phyloP scores from a whole-genome alignment of 805 yeast species.

The Ogataea angusta region DNA sequence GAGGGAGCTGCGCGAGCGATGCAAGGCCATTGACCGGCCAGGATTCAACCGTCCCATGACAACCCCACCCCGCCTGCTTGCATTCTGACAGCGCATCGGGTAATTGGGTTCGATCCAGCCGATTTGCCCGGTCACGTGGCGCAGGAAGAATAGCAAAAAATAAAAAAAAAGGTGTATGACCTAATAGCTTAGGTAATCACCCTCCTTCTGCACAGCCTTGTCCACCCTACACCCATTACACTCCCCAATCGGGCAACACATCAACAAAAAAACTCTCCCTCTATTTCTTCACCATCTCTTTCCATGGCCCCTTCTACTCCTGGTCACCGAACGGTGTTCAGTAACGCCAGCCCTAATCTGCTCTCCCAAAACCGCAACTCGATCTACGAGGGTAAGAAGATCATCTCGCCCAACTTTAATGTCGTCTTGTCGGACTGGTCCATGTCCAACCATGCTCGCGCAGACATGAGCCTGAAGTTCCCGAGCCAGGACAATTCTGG shows the following conservation, averaged over 20 bases:
- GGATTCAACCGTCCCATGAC: neutral
- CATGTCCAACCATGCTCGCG: slow-evolving; percentile 13
- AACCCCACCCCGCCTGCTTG: neutral
- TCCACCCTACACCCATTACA: slow-evolving; percentile 1
- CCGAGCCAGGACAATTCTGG: slow-evolving; percentile 15
- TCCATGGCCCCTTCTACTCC: slow-evolving; percentile 18
- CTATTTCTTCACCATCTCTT: slow-evolving; percentile 3
- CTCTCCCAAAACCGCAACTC: slow-evolving; percentile 27
- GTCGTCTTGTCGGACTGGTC: slow-evolving; percentile 36
- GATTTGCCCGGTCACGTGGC: neutral
- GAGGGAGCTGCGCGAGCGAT: no score
- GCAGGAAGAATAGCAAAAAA: no score
- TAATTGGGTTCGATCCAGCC: no score
- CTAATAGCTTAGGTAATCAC: no score
- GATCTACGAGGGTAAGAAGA: slow-evolving; percentile 29
- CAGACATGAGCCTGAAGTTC: slow-evolving; percentile 5
- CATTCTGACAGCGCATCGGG: no score
- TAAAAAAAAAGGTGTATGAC: no score
- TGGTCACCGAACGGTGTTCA: slow-evolving; percentile 32
- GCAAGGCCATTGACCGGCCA: no score
- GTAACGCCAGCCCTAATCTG: slow-evolving; percentile 31
- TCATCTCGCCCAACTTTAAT: slow-evolving; percentile 35
- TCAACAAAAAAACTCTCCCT: slow-evolving; percentile 8
- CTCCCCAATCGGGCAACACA: slow-evolving; percentile 10
- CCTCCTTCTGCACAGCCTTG: no score